Evolutionary conservation across 371 early-diverging fungal genomes (phyloP).

Genomic region (Mucor racemosus): DNA sequence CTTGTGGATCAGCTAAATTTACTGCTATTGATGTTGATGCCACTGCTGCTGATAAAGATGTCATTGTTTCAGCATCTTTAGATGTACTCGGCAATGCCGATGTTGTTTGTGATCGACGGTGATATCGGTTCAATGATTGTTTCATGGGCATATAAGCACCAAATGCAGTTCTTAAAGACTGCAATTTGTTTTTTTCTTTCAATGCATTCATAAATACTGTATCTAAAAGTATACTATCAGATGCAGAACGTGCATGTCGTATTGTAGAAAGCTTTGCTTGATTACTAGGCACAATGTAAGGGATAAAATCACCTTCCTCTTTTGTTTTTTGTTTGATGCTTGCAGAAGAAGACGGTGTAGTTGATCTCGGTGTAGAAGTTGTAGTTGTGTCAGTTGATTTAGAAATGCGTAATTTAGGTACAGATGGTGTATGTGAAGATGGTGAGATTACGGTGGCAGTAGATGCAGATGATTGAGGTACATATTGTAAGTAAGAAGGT

Average conservation of each 20-base stretch:
- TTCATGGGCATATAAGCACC: background rate
- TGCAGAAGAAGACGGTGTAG: background rate
- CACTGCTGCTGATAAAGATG: background rate
- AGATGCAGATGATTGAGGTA: background rate
- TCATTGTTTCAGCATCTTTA: background rate
- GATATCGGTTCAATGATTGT: background rate
- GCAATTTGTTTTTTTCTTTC: background rate
- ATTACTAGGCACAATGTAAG: background rate
- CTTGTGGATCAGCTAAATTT: background rate
- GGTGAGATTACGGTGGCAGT: background rate
- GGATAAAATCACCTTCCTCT: constrained; percentile 24
- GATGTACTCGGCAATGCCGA: background rate
- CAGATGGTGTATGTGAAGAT: background rate
- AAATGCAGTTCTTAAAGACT: background rate
- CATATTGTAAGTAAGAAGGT: constrained; percentile 27
- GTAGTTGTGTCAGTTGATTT: constrained; percentile 10
- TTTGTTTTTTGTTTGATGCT: constrained; percentile 9
- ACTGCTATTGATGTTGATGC: background rate
- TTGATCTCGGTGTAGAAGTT: background rate
- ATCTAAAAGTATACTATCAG: constrained; percentile 22
- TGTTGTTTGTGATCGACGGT: background rate
- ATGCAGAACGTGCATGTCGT: constrained; percentile 33
- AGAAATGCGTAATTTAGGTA: constrained; percentile 8
- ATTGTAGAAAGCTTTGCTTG: constrained; percentile 11
- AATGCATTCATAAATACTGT: background rate